Conservation (phyloP, 345 rosid species). For the Hevea brasiliensis region DNA sequence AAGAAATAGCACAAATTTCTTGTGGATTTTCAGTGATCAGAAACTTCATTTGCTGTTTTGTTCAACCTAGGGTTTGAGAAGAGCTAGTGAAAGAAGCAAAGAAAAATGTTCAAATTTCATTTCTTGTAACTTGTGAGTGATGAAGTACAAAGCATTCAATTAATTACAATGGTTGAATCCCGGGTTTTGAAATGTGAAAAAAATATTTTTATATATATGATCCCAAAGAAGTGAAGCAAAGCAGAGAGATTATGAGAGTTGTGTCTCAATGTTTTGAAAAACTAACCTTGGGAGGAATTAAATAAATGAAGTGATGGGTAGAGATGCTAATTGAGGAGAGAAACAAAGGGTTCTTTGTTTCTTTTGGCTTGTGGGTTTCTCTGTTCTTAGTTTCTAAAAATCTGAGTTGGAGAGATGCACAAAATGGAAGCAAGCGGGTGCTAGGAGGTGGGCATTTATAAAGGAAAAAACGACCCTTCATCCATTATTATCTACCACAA, state of each 20-base stretch:
- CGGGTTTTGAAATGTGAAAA: background rate
- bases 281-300: constrained; percentile 47
- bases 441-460: constrained; percentile 39
- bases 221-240: constrained; percentile 48
- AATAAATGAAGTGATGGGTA: constrained; percentile 15
- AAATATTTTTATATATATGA: constrained; percentile 17
- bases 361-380: constrained; percentile 18
- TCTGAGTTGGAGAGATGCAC: constrained; percentile 38
- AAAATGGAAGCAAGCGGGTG: constrained; percentile 39
- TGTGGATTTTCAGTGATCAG: background rate
- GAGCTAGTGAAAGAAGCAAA: background rate
- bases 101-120: background rate
- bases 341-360: constrained; percentile 15
- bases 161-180: background rate
- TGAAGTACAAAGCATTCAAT: constrained; percentile 5
- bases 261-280: constrained; percentile 36
- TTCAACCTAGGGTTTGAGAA: background rate
- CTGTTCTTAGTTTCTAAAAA: constrained; percentile 32
- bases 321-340: constrained; percentile 25
- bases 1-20: background rate
- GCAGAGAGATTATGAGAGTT: constrained; percentile 20
- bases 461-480: constrained; percentile 25
- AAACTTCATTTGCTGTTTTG: background rate
- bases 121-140: constrained; percentile 1
- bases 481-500: background rate